Evolutionary conservation across 2,329 filamentous ascomycete species (phyloP).

Genomic region (Purpureocillium takamizusanense): DNA sequence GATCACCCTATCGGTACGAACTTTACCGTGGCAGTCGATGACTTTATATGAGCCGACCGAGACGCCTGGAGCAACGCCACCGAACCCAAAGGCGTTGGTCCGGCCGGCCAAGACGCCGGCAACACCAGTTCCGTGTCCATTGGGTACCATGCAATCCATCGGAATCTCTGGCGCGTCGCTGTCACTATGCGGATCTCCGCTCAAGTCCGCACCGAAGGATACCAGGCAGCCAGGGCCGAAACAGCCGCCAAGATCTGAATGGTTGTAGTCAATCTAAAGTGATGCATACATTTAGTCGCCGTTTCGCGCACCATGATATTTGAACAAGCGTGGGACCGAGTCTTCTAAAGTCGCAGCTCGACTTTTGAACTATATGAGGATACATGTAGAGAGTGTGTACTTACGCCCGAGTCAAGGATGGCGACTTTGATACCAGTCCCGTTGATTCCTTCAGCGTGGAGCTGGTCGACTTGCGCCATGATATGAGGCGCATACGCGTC

Average conservation of each 20-base stretch:
- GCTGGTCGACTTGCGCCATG: slow-evolving; percentile 47
- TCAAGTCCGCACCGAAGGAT: slow-evolving; percentile 44
- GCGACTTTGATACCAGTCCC: slow-evolving; percentile 44
- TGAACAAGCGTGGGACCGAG: too few species aligned
- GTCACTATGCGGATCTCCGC: slow-evolving; percentile 36
- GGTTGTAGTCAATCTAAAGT: slow-evolving; percentile 47
- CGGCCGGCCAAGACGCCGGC: slow-evolving; percentile 54
- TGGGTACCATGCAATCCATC: slow-evolving; percentile 35
- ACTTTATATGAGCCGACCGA: slow-evolving; percentile 47
- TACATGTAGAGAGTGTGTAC: slow-evolving; percentile 10
- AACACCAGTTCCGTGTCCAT: slow-evolving; percentile 52
- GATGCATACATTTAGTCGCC: too few species aligned
- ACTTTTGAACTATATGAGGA: too few species aligned
- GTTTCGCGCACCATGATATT: too few species aligned
- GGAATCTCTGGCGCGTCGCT: slow-evolving; percentile 40
- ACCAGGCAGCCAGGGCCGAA: slow-evolving; percentile 52
- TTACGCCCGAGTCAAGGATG: slow-evolving; percentile 44
- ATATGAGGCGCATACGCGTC: slow-evolving; percentile 27
- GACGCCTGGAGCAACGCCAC: slow-evolving; percentile 48
- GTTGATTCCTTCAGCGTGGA: slow-evolving; percentile 35
- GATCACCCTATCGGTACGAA: slow-evolving; percentile 46
- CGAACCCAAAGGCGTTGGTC: slow-evolving; percentile 39
- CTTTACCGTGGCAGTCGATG: slow-evolving; percentile 42
- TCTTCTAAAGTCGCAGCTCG: too few species aligned
- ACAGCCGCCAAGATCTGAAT: slow-evolving; percentile 54